phyloP scores from a whole-genome alignment of 2,329 filamentous ascomycete species.

The Monosporascus sp. region DNA sequence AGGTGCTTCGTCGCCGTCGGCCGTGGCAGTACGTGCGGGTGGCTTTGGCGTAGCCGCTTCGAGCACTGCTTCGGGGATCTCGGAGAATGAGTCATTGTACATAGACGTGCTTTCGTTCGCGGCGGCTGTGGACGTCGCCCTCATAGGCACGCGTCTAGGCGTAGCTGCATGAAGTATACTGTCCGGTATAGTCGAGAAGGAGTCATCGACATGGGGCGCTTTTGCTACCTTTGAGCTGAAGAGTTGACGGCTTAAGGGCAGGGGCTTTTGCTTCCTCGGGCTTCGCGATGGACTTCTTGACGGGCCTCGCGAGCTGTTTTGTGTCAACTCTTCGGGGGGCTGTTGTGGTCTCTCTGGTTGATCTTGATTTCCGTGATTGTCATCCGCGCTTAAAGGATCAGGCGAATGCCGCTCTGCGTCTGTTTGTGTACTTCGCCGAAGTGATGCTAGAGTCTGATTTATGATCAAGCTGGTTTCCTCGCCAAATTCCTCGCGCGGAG shows the following conservation, averaged over 20 bases:
- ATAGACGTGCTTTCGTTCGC: slow-evolving; percentile 27
- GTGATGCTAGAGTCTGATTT: slow-evolving; percentile 47
- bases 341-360: slow-evolving; percentile 1
- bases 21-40: slow-evolving; percentile 9
- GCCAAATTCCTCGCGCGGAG: slow-evolving; percentile 40
- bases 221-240: slow-evolving; percentile 21
- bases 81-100: slow-evolving; percentile 54
- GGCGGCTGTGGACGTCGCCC: slow-evolving; percentile 6
- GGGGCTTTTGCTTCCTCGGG: slow-evolving; percentile 28
- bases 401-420: slow-evolving; percentile 9
- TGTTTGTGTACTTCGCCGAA: slow-evolving; percentile 33
- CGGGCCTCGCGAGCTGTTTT: slow-evolving; percentile 10
- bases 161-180: slow-evolving; percentile 27
- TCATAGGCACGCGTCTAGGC: slow-evolving; percentile 21
- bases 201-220: slow-evolving; percentile 26
- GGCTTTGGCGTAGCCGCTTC: slow-evolving; percentile 42
- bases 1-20: slow-evolving; percentile 3
- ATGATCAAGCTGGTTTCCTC: slow-evolving; percentile 54
- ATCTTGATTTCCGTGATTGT: slow-evolving; percentile 6
- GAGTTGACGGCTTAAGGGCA: slow-evolving; percentile 30
- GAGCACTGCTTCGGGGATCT: slow-evolving; percentile 47
- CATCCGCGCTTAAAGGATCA: slow-evolving; percentile 9
- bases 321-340: slow-evolving; percentile 3
- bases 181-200: slow-evolving; percentile 31
- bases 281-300: slow-evolving; percentile 22